Evolutionary conservation across 805 yeast genomes (phyloP), one percentile per base, ranked within the genome.

Genomic region (Yarrowia sp.): DNA sequence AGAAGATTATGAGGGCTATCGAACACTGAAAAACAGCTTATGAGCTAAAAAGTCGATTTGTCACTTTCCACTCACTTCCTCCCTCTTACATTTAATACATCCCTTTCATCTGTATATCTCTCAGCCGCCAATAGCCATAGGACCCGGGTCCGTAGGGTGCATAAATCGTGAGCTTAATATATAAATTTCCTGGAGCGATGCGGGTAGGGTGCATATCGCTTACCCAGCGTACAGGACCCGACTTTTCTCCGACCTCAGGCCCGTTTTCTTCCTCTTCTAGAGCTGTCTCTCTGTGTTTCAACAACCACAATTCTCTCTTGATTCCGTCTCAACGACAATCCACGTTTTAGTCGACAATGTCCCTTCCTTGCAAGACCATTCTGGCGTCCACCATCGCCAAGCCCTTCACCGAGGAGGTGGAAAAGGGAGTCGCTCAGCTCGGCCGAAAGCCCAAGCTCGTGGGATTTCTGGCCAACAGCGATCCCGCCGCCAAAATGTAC

Each of bases 401-500:
- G 75, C 84, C 87, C 8, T 95, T 86, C 77, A 84, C 86, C 26
- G 87, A 86, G 53, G 98, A 95, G 77, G 85, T 95, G 68, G 81
- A 82, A 16, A 75, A 77, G 8, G 87, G 86, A 58, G 90, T 92
- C 10, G 75, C 81, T 32, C 72, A 79, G 19, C 80, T 92, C 42
- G 79, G 75, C 12, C 80, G 85, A 71, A 81, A 83, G 41, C 98
- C 98, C 8, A 85, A 84, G 72, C 81, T 95, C 48, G 98, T 94
- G 42, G 99, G 99, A 0, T 87, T 95, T 71, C 82, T 95, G 50
- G 98, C 98, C 15, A 95, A 95, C 77, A 82, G 84, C 15, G 99
- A 95, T 74, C 98, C 98, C 2, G 97, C 98, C 12, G 98, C 97
- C 7, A 85, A 85, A 75, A 90, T 90, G 90, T 95, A 95, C 77